Conservation (phyloP, 805 yeast genomes). For the Candida vartiovaarae region DNA sequence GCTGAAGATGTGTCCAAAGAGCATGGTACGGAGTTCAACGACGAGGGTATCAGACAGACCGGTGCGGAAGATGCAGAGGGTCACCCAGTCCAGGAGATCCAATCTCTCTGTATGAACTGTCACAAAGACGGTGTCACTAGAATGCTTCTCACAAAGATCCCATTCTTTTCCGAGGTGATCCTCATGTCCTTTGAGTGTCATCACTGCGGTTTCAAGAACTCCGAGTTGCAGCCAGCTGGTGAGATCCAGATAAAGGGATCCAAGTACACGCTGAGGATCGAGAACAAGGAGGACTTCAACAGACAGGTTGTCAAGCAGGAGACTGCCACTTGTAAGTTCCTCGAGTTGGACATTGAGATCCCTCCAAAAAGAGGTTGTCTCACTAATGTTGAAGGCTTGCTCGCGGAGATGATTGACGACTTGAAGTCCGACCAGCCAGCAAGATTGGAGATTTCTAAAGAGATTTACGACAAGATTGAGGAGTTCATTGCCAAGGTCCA, state of each 20-base stretch:
- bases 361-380: slow-evolving; percentile 94
- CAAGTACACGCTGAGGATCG: slow-evolving; percentile 63
- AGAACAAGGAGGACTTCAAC: slow-evolving; percentile 63
- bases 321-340: slow-evolving; percentile 69
- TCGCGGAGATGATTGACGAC: slow-evolving; percentile 78
- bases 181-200: slow-evolving; percentile 95
- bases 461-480: slow-evolving; percentile 66
- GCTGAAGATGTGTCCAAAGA: slow-evolving; percentile 40
- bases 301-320: slow-evolving; percentile 92
- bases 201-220: slow-evolving; percentile 86
- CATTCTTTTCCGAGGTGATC: slow-evolving; percentile 84
- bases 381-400: slow-evolving; percentile 86
- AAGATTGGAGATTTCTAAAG: slow-evolving; percentile 71
- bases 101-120: slow-evolving; percentile 95
- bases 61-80: slow-evolving; percentile 83
- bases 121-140: slow-evolving; percentile 79
- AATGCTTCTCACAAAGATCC: slow-evolving; percentile 79
- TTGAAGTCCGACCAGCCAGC: slow-evolving; percentile 73
- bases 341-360: slow-evolving; percentile 85
- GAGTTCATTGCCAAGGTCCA: slow-evolving; percentile 57
- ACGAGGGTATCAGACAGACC: slow-evolving; percentile 48
- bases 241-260: slow-evolving; percentile 85
- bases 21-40: slow-evolving; percentile 11
- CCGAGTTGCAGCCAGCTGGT: slow-evolving; percentile 95
- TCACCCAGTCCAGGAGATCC: slow-evolving; percentile 92